Conservation (phyloP, 2,329 filamentous ascomycete species). For the Stemphylium lycopersici region DNA sequence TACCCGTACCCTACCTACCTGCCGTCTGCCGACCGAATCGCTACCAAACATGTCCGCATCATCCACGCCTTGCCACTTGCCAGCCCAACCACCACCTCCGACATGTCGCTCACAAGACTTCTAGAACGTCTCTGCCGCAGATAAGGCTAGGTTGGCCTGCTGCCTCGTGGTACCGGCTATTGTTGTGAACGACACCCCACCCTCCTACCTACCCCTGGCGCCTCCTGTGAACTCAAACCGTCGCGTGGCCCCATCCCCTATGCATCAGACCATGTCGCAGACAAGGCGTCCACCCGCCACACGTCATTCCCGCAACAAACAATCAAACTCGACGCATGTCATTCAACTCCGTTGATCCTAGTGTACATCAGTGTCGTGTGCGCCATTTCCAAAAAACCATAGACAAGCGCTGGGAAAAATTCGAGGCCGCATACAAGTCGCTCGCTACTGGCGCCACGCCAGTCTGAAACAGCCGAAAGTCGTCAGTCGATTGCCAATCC, state of each 20-base stretch:
- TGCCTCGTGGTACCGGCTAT: constrained; percentile 4
- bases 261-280: constrained; percentile 22
- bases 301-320: constrained; percentile 16
- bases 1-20: not conserved
- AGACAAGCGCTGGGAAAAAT: not conserved
- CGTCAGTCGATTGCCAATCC: not conserved
- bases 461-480: not conserved
- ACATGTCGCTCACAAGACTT: not conserved
- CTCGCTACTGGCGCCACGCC: no score
- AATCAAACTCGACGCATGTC: not conserved
- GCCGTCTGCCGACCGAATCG: not conserved
- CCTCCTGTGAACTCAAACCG: constrained; percentile 12
- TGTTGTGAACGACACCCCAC: constrained; percentile 7
- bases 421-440: no score
- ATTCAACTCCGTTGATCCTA: not conserved
- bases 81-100: not conserved
- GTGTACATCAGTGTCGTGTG: not conserved
- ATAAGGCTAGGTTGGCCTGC: no score
- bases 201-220: constrained; percentile 3
- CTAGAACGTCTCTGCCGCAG: not conserved
- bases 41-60: not conserved
- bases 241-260: constrained; percentile 11
- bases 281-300: constrained; percentile 8
- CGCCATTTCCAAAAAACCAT: not conserved
- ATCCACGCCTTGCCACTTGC: not conserved